A percentile compares a stretch with the other conserved stretches of the same genome.
Conservation (phyloP, 805 yeast genomes). For the Kuraishia cidri region DNA sequence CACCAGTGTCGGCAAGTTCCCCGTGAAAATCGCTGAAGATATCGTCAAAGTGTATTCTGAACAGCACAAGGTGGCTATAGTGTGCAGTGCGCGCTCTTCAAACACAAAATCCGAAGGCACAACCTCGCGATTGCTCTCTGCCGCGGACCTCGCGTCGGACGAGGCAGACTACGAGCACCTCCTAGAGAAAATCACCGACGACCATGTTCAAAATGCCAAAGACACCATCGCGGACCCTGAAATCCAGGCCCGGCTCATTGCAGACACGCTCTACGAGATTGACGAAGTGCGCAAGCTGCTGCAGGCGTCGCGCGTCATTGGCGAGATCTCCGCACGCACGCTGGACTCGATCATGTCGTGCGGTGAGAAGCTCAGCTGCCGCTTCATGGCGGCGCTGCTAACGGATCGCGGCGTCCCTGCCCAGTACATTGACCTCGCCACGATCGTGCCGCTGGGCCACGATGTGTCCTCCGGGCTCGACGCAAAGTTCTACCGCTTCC, state of each 20-base stretch:
- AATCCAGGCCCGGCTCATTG: conserved; percentile 44
- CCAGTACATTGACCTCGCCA: conserved; percentile 69
- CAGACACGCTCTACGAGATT: conserved; percentile 57
- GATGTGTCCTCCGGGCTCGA: conserved; percentile 56
- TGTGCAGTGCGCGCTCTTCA: conserved; percentile 92
- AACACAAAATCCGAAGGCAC: conserved; percentile 92
- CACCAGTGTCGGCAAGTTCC: conserved; percentile 93
- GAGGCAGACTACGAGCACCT: conserved; percentile 34
- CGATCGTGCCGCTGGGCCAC: conserved; percentile 55
- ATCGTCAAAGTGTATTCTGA: conserved; percentile 63
- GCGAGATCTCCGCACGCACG: conserved; percentile 85
- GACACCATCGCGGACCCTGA: conserved; percentile 32
- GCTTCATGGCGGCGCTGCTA: conserved; percentile 80
- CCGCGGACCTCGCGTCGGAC: conserved; percentile 78
- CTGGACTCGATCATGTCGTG: conserved; percentile 84
- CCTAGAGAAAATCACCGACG: conserved; percentile 62
- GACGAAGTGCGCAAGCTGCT: conserved; percentile 59
- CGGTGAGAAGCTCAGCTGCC: conserved; percentile 89
- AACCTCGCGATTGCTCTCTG: conserved; percentile 71
- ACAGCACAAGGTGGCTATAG: conserved; percentile 74
- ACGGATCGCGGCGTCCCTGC: conserved; percentile 78
- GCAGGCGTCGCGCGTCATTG: conserved; percentile 84
- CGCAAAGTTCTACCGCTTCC: conserved; percentile 48
- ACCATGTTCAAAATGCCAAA: conserved; percentile 71
- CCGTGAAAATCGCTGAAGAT: conserved; percentile 75